Base-by-base conservation (phyloP, 2,329 filamentous ascomycete genomes). In the Aureobasidium sp. region DNA sequence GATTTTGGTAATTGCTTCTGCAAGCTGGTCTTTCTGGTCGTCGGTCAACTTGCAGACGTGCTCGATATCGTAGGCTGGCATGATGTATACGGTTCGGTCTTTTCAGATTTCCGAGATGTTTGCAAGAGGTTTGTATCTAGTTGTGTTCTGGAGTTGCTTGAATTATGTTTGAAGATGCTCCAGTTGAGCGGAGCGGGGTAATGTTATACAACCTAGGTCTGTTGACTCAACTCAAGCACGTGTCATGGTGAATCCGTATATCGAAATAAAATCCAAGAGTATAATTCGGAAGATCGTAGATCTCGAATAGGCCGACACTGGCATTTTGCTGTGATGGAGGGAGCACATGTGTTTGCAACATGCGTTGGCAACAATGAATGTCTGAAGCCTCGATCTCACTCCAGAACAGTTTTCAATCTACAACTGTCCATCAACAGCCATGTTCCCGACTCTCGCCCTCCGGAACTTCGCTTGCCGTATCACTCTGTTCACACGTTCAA, bases 401-500 rank as follows among this genome's bases (percentile, higher is more conserved):
- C 6, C n/a, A 2, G 36, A 53, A 13, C 50, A 36, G 11, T 58
- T 58, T 38, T 20, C 58, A 23, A 29, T 23, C 20, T 15, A 42
- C 43, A 50, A 33, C 15, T 20, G 9, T 18, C 50, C 31, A 61
- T 31, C 58, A n/a, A 61, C 40, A 43, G 23, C 23, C 43, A 66
- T 66, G 65, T 51, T 62, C 48, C 56, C 48, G 15, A 56, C 65
- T 1, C 55, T 51, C 29, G 72, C 72, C 31, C 74, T 81, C 42
- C 74, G 79, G 27, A 74, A 77, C 47, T 71, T 70, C 48, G 70
- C 69, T 33, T 78, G 76, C 62, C 86, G 90, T 66, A 90, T 95
- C 72, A 95, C 93, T 0, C 83, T 95, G 38, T 95, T 95, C 77
- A 93, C 90, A 3, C 87, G 93, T 48, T 82, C 88, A 42, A 90